Evolutionary conservation across 176 grass and related monocot species (phyloP).

Genomic region (Avena sativa): DNA sequence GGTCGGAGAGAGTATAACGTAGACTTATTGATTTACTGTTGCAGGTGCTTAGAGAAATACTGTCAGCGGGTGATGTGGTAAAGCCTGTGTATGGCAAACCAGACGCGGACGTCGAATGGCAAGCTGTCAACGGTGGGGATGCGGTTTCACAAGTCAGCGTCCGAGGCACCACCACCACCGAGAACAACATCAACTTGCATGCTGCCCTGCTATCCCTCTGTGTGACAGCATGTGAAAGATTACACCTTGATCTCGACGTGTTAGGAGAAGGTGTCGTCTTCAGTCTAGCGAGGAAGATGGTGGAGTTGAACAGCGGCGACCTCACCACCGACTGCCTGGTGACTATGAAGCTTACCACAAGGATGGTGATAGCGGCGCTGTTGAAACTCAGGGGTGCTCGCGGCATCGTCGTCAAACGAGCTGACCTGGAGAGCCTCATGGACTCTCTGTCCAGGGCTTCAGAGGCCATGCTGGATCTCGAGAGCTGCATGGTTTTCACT

Average conservation of each 20-base stretch:
- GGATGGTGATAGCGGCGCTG: neutral
- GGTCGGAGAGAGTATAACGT: neutral
- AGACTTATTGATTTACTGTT: neutral
- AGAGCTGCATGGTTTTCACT: neutral
- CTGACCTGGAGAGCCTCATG: neutral
- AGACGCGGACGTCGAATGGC: neutral
- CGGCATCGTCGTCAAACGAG: neutral
- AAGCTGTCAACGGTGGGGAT: neutral
- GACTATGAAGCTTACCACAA: neutral
- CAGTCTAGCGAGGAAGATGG: neutral
- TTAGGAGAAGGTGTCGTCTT: neutral
- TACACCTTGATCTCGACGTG: neutral
- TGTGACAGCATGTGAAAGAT: neutral
- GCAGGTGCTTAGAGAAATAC: neutral
- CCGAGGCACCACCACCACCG: no score
- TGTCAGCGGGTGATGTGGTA: neutral
- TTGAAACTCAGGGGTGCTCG: neutral
- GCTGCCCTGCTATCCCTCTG: constrained; percentile 1
- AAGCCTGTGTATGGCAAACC: neutral
- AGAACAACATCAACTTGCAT: neutral
- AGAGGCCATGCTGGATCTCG: neutral
- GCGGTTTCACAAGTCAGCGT: no score
- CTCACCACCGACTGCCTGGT: neutral
- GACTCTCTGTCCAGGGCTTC: neutral
- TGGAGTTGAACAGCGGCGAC: neutral